A percentile compares a stretch with the other conserved stretches of the same genome.
Conservation (phyloP, 2,329 filamentous ascomycete species). For the Fusarium multiceps region DNA sequence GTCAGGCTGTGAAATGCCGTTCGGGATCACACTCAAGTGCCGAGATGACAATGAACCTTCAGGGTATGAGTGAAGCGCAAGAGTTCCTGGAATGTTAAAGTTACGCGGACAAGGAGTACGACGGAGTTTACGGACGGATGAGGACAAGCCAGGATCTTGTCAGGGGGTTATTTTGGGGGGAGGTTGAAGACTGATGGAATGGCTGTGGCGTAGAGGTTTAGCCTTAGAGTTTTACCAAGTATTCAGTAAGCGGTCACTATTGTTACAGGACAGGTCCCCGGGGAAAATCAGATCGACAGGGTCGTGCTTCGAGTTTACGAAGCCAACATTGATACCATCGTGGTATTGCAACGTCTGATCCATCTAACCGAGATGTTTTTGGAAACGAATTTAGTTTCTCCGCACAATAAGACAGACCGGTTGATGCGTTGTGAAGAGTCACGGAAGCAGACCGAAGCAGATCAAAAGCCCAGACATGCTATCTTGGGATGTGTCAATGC, state of each 20-base stretch:
- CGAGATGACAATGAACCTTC: slow-evolving; percentile 14
- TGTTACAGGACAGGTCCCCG: background rate
- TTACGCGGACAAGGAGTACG: background rate
- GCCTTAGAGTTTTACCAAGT: slow-evolving; percentile 19
- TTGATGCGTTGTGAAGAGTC: background rate
- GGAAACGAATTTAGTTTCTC: slow-evolving; percentile 1
- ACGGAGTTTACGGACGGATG: slow-evolving; percentile 1
- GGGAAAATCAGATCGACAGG: slow-evolving; percentile 29
- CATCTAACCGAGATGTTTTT: background rate
- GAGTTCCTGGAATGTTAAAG: background rate
- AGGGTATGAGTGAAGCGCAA: slow-evolving; percentile 11
- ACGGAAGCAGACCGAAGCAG: slow-evolving; percentile 20
- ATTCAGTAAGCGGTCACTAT: background rate
- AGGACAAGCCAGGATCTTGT: slow-evolving; percentile 3
- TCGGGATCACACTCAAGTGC: slow-evolving; percentile 28
- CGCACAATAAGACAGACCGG: background rate
- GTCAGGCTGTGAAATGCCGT: slow-evolving; percentile 25
- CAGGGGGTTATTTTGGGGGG: background rate
- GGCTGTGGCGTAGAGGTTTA: slow-evolving; percentile 1
- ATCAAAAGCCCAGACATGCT: background rate
- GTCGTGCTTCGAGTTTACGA: slow-evolving; percentile 4
- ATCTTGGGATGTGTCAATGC: slow-evolving; percentile 33
- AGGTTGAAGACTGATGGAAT: background rate
- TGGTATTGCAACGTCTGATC: background rate
- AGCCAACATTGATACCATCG: slow-evolving; percentile 16